Evolutionary conservation across 176 grass and related monocot species (phyloP).

Genomic region (Ensete ventricosum): DNA sequence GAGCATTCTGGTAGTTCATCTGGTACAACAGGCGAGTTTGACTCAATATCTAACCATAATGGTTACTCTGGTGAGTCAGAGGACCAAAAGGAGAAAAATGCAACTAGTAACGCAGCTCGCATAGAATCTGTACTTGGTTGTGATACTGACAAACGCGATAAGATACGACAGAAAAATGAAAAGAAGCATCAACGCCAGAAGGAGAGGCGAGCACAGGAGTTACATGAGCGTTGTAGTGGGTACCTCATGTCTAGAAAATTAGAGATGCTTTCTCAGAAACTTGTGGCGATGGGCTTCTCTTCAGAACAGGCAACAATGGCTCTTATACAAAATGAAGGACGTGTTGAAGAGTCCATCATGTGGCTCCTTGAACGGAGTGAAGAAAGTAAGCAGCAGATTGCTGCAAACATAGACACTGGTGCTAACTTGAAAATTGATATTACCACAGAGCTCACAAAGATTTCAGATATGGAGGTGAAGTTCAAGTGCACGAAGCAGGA

Average conservation of each 20-base stretch:
- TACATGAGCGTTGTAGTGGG: constrained; percentile 85
- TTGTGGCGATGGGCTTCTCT: constrained; percentile 96
- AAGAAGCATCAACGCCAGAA: constrained; percentile 96
- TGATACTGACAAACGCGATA: constrained; percentile 89
- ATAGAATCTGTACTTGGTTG: constrained; percentile 64
- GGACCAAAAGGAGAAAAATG: constrained; percentile 63
- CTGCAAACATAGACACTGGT: constrained; percentile 45
- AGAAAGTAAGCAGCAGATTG: constrained; percentile 67
- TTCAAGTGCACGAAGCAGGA: constrained; percentile 90
- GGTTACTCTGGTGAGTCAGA: constrained; percentile 87
- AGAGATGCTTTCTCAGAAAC: constrained; percentile 68
- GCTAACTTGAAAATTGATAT: constrained; percentile 93
- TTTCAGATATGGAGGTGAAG: constrained; percentile 56
- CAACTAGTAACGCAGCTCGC: constrained; percentile 23
- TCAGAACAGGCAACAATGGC: constrained; percentile 93
- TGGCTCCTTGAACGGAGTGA: constrained; percentile 95
- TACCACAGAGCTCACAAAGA: constrained; percentile 66
- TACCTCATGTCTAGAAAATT: constrained; percentile 94
- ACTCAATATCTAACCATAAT: constrained; percentile 87
- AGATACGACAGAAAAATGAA: constrained; percentile 99
- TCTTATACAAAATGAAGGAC: constrained; percentile 93
- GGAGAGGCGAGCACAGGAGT: constrained; percentile 82
- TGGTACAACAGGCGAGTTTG: constrained; percentile 63
- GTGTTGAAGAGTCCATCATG: constrained; percentile 74
- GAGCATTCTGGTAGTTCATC: constrained; percentile 77